A percentile compares a stretch with the other conserved stretches of the same genome.
phyloP scores from a whole-genome alignment of 495 filamentous ascomycete genomes.

The Friedmanniomyces endolithicus region DNA sequence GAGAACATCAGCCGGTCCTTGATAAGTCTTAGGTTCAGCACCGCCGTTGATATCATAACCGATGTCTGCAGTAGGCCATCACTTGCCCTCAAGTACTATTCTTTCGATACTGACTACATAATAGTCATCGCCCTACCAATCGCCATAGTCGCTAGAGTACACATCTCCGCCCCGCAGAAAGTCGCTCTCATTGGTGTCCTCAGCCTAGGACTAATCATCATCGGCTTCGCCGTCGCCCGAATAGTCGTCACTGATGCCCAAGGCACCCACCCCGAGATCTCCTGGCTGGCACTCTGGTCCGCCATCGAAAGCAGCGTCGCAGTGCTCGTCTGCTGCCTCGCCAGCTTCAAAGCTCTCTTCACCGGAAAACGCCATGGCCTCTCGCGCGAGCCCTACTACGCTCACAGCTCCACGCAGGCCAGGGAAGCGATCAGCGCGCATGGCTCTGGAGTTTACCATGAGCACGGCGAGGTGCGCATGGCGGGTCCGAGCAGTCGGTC shows the following conservation, averaged over 20 bases:
- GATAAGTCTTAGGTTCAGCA: neutral
- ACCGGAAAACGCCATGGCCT: neutral
- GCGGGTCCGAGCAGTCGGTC: neutral
- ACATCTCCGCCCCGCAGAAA: conserved; percentile 11
- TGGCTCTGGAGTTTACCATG: neutral
- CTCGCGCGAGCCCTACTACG: neutral
- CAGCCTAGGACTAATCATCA: conserved; percentile 17
- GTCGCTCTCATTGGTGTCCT: conserved; percentile 15
- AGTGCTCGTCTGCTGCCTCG: conserved; percentile 15
- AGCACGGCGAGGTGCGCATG: neutral
- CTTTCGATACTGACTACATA: no score
- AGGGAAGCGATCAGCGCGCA: neutral
- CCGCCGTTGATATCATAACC: neutral
- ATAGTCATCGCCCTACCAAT: neutral
- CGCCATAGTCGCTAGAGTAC: conserved; percentile 7
- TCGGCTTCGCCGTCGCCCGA: no score
- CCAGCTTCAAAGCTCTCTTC: conserved; percentile 19
- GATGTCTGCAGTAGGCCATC: neutral
- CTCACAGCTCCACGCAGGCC: neutral
- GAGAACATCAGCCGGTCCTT: neutral
- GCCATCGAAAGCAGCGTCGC: conserved; percentile 19
- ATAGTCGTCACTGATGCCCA: neutral
- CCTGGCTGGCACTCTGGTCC: conserved; percentile 20
- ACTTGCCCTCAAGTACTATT: neutral
- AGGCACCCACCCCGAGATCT: conserved; percentile 9